Conservation (phyloP, 495 filamentous ascomycete genomes). For the Terfezia boudieri region DNA sequence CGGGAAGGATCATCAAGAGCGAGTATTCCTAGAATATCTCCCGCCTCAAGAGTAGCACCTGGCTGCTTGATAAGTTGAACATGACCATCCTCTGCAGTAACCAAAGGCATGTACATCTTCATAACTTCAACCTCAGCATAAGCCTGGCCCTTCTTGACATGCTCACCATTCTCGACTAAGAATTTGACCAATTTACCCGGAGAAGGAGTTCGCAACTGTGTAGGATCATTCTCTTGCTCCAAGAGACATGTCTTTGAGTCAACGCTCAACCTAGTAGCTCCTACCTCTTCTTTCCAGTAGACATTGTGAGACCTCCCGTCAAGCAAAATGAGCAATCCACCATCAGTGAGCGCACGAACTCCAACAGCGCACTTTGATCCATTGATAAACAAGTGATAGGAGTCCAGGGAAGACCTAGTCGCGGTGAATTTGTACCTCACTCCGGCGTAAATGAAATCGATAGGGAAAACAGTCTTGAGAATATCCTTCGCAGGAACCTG, state of each 20-base stretch:
- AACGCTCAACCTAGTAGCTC: constrained; percentile 82
- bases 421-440: constrained; percentile 94
- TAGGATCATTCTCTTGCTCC: constrained; percentile 98
- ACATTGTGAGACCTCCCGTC: constrained; percentile 86
- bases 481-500: constrained; percentile 92
- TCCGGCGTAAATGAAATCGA: constrained; percentile 98
- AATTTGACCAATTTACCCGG: constrained; percentile 98
- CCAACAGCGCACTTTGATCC: constrained; percentile 90
- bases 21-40: constrained; percentile 95
- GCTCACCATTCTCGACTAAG: constrained; percentile 87
- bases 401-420: constrained; percentile 76
- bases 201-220: constrained; percentile 80
- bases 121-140: constrained; percentile 99
- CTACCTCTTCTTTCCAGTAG: constrained; percentile 98
- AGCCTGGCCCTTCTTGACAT: constrained; percentile 77
- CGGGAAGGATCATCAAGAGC: constrained; percentile 87
- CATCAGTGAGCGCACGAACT: constrained; percentile 78
- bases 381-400: constrained; percentile 98
- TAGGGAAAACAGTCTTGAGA: constrained; percentile 88
- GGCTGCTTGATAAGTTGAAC: constrained; percentile 99
- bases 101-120: constrained; percentile 99
- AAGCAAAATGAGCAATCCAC: constrained; percentile 79
- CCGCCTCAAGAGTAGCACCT: constrained; percentile 89
- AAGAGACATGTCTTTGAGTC: constrained; percentile 95
- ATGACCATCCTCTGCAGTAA: constrained; percentile 90